Conservation (phyloP, 768 basidiomycete species). For the Tylopilus subfusipes region DNA sequence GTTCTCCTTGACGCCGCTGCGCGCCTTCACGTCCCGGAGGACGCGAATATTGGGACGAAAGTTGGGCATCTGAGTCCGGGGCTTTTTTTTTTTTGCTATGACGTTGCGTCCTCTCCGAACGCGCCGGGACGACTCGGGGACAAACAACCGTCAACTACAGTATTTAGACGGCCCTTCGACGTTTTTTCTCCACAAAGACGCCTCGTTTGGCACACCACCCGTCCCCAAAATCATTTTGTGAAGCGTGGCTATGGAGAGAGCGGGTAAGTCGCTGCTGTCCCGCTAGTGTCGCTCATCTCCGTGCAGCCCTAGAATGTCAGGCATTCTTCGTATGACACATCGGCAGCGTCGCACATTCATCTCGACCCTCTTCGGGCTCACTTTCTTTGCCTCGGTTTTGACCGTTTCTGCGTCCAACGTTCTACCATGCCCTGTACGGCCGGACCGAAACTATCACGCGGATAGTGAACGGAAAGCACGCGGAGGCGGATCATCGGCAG, state of each 20-base stretch:
- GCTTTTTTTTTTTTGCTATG: background rate
- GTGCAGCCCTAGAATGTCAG: slow-evolving; percentile 55
- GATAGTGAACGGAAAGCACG: slow-evolving; percentile 43
- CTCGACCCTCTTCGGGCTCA: slow-evolving; percentile 75
- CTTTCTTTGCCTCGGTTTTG: slow-evolving; percentile 71
- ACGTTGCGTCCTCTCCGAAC: too few species aligned
- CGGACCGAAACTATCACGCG: slow-evolving; percentile 52
- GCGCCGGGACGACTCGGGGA: background rate
- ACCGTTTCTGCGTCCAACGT: slow-evolving; percentile 80
- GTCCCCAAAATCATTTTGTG: background rate
- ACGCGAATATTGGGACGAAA: slow-evolving; percentile 47
- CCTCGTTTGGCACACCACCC: background rate
- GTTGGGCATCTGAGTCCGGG: slow-evolving; percentile 17
- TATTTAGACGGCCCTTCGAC: background rate
- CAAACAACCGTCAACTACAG: slow-evolving; percentile 25
- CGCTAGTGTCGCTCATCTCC: slow-evolving; percentile 34
- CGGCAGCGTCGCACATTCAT: slow-evolving; percentile 67
- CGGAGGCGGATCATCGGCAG: slow-evolving; percentile 30
- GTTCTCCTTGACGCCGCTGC: slow-evolving; percentile 62
- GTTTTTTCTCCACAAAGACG: background rate
- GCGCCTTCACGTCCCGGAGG: slow-evolving; percentile 76
- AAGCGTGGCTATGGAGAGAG: slow-evolving; percentile 24
- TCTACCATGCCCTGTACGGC: slow-evolving; percentile 75
- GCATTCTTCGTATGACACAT: slow-evolving; percentile 54
- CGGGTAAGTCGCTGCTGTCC: slow-evolving; percentile 12